Evolutionary conservation across 177 flowering plant species (phyloP).

Genomic region (Tripterygium wilfordii): DNA sequence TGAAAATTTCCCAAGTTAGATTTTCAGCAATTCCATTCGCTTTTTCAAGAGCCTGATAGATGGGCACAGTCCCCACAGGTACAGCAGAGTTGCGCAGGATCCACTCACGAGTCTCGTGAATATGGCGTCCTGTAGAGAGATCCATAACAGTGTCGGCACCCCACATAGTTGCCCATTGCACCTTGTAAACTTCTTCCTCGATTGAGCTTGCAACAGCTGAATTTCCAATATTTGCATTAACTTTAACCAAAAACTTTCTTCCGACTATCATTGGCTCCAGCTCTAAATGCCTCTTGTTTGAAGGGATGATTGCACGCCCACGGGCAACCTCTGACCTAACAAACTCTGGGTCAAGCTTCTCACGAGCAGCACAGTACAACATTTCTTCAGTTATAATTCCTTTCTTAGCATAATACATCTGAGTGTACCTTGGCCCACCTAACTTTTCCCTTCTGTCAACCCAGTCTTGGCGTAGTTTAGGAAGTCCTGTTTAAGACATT

Average conservation of each 20-base stretch:
- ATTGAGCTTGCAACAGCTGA: slow-evolving; percentile 96
- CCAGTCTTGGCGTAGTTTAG: slow-evolving; percentile 94
- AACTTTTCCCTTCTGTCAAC: slow-evolving; percentile 68
- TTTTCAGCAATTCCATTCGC: slow-evolving; percentile 95
- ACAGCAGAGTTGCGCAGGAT: slow-evolving; percentile 93
- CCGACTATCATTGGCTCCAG: slow-evolving; percentile 98
- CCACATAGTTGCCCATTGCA: slow-evolving; percentile 99
- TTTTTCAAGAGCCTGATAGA: slow-evolving; percentile 97
- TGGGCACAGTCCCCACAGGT: slow-evolving; percentile 98
- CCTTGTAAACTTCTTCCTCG: slow-evolving; percentile 97
- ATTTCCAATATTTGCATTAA: slow-evolving; percentile 98
- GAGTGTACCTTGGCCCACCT: slow-evolving; percentile 83
- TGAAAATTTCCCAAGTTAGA: slow-evolving; percentile 92
- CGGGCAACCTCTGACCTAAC: slow-evolving; percentile 98
- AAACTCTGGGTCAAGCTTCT: slow-evolving; percentile 94
- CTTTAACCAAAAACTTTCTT: slow-evolving; percentile 92
- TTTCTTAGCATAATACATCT: slow-evolving; percentile 96
- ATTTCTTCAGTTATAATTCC: slow-evolving; percentile 98
- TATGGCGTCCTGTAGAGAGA: slow-evolving; percentile 98
- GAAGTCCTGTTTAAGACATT: slow-evolving; percentile 54
- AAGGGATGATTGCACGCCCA: slow-evolving; percentile 97
- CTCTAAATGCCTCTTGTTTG: slow-evolving; percentile 95
- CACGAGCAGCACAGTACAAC: slow-evolving; percentile 90
- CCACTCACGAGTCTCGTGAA: slow-evolving; percentile 99
- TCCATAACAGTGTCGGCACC: slow-evolving; percentile 99